These are phyloP conservation scores for Dothideomycetidae sp. DNA, from an alignment of 2,329 filamentous ascomycete genomes.

Conservation along the genomic window DNA sequence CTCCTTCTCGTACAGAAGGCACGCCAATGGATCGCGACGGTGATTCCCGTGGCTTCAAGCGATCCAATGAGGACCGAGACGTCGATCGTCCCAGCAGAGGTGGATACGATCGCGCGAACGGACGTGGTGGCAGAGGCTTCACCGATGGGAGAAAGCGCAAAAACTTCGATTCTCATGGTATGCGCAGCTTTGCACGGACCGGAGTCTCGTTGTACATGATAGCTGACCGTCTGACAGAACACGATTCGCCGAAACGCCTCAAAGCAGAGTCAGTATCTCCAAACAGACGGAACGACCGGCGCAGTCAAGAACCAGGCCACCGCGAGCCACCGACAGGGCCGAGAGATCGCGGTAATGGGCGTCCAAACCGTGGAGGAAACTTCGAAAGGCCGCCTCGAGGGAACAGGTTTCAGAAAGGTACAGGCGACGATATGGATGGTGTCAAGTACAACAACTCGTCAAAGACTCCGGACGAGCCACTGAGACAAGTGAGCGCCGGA, in stretches of 20 bases:
- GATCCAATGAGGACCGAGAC: neutral
- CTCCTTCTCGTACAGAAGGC: conserved; percentile 6
- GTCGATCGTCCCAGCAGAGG: neutral
- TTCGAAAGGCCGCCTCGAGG: conserved; percentile 1
- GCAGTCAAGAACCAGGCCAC: neutral
- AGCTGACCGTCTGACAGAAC: neutral
- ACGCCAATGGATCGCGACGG: neutral
- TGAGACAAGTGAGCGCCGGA: conserved; percentile 1
- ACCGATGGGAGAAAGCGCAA: conserved; percentile 6
- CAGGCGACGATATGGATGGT: conserved; percentile 1
- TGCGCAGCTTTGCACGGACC: no score
- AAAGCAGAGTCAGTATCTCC: conserved; percentile 4
- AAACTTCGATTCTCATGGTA: conserved; percentile 3
- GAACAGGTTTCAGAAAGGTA: neutral
- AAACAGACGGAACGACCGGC: neutral
- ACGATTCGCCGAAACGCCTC: conserved; percentile 4
- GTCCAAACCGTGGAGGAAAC: conserved; percentile 1
- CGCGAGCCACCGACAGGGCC: conserved; percentile 7
- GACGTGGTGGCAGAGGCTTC: neutral
- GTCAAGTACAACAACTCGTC: neutral
- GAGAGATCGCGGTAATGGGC: conserved; percentile 4
- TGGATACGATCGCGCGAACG: neutral
- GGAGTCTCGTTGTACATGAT: no score
- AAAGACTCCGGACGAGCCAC: conserved; percentile 1
- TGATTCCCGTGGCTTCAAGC: neutral